Evolutionary conservation across 768 basidiomycete species (phyloP), one percentile per base, ranked within the genome.

Genomic region (Pulveroboletus sp.): DNA sequence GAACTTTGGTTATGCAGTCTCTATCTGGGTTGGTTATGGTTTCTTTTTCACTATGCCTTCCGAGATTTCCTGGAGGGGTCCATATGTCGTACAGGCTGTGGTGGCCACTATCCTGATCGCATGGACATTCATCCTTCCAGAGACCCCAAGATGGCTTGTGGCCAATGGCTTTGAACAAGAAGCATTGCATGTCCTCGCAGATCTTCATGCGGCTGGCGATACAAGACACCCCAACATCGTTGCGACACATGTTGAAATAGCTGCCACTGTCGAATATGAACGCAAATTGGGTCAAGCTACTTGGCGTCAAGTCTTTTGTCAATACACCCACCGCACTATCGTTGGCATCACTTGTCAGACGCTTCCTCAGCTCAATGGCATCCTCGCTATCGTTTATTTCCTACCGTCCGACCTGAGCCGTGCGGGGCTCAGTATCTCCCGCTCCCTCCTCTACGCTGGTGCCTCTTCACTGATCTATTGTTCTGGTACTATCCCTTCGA

Each of bases 371-470:
- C 74, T 77, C 61, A 79, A 80, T 56, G 77, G 78, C 19, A 78
- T 80, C 63, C 79, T 78, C 49, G 76, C 76, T 11, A 75, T 84
- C 41, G 67, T 82, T 23, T 82, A 82, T 56, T 81, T 78, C 59
- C 68, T 82, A 12, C 80, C 80, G 9, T 74, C 74, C 49, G 77
- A 75, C 50, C 65, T 80, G 50, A 72, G 73, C 5, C 72, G 76
- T 20, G 74, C 78, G 3, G 77, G 79, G 13, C 77, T 79, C 65
- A 65, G 65, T 19, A 64, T 72, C 35, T 60, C 69, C 23, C 69
- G 65, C 8, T 70, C 76, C 13, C 60, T 79, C 38, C 68, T 79
- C 41, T 78, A 72, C 51, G 70, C 77, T 2, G 72, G 73, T 24
- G 70, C 72, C 17, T 76, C 75, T 47, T 71, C 76, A 13, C 45